These are phyloP conservation scores for Lasiodiplodia theobromae DNA, from an alignment of 2,329 filamentous ascomycete species.

Conservation along the genomic window DNA sequence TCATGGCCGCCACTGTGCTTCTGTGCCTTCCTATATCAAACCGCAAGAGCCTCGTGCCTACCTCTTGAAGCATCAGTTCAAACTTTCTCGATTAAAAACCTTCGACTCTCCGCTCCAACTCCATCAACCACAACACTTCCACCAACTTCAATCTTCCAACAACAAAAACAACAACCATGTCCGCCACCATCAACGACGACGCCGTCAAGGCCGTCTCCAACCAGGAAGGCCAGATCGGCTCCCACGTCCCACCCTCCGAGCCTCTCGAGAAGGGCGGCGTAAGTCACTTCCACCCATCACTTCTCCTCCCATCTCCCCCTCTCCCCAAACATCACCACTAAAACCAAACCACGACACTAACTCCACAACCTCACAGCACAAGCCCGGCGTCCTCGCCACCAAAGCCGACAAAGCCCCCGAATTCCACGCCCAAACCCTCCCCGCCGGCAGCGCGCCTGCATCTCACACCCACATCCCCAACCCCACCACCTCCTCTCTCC, in stretches of 20 bases:
- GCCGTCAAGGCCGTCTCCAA: constrained; percentile 53
- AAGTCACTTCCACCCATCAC: constrained; percentile 41
- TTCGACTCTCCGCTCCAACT: neutral
- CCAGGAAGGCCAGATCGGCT: constrained; percentile 63
- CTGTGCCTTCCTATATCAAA: neutral
- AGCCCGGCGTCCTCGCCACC: constrained; percentile 66
- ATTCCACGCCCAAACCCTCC: constrained; percentile 67
- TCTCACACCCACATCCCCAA: constrained; percentile 53
- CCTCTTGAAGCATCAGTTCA: neutral
- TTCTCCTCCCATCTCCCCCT: too few relatives aligned
- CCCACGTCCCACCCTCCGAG: constrained; percentile 58
- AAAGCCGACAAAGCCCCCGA: constrained; percentile 66
- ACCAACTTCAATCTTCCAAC: neutral
- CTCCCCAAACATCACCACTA: too few relatives aligned
- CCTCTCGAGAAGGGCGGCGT: constrained; percentile 64
- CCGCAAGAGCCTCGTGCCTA: too few relatives aligned
- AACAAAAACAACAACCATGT: constrained; percentile 43
- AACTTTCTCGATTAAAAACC: neutral
- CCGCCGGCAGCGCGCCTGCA: constrained; percentile 69
- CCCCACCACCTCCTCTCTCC: too few relatives aligned
- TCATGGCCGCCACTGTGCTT: neutral
- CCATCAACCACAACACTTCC: neutral
- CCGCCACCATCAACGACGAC: constrained; percentile 57
- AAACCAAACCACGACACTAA: neutral
- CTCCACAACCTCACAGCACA: constrained; percentile 59